phyloP scores from a whole-genome alignment of 1,284 basidiomycete species.

The Malassezia yamatoensis region DNA sequence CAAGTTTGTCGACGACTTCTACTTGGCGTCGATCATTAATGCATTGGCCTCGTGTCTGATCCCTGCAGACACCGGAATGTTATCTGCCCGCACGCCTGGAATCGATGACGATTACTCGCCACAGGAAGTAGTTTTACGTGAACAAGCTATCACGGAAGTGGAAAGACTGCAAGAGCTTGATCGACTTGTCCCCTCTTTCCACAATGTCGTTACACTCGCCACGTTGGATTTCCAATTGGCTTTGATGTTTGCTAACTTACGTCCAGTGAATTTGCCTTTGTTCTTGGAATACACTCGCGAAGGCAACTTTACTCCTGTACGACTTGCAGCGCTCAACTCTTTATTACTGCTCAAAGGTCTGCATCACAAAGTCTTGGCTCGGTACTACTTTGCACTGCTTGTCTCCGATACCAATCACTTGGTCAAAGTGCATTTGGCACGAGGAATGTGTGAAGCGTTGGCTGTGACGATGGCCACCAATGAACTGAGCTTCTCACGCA shows the following conservation, averaged over 20 bases:
- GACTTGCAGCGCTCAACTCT: conserved; percentile 83
- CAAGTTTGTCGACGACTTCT: conserved; percentile 81
- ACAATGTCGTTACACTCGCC: conserved; percentile 85
- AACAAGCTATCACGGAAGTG: conserved; percentile 50
- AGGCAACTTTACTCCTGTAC: conserved; percentile 65
- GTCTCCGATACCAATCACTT: conserved; percentile 71
- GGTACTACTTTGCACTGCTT: conserved; percentile 82
- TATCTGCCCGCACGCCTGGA: conserved; percentile 22
- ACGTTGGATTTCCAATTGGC: conserved; percentile 35
- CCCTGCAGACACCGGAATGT: conserved; percentile 29
- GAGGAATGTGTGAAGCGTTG: conserved; percentile 73
- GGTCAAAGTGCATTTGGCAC: conserved; percentile 74
- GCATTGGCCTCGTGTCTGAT: conserved; percentile 68
- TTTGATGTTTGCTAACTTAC: conserved; percentile 51
- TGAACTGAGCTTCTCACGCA: conserved; percentile 19
- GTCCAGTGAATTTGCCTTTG: conserved; percentile 67
- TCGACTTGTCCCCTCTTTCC: conserved; percentile 81
- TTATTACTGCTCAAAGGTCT: conserved; percentile 71
- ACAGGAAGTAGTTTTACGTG: conserved; percentile 33
- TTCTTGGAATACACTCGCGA: conserved; percentile 84
- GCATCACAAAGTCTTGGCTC: conserved; percentile 59
- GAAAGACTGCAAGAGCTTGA: conserved; percentile 91
- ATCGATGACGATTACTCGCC: conserved; percentile 25
- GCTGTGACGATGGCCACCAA: conserved; percentile 78
- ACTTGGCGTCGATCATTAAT: conserved; percentile 76